These are phyloP conservation scores for apple (Malus domestica) DNA, from an alignment of 306 rosid genomes.

Conservation along the genomic window DNA sequence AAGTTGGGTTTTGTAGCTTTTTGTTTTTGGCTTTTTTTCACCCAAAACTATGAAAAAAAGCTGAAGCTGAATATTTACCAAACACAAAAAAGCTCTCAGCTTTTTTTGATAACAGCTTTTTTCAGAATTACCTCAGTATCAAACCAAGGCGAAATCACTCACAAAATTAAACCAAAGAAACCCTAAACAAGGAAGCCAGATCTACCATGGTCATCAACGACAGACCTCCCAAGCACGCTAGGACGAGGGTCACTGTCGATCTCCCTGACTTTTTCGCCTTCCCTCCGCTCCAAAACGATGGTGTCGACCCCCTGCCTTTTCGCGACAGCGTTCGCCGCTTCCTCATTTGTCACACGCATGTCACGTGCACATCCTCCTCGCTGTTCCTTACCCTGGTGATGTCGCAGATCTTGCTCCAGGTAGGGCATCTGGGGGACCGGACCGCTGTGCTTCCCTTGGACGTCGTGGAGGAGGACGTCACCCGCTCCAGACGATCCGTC, in stretches of 20 bases:
- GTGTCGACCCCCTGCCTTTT: slow-evolving; percentile 3
- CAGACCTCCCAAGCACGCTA: slow-evolving; percentile 11
- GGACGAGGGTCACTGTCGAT: slow-evolving; percentile 12
- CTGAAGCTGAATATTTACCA: no score
- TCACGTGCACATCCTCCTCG: slow-evolving; percentile 13
- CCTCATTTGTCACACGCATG: slow-evolving; percentile 21
- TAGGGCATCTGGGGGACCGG: neutral
- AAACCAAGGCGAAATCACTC: neutral
- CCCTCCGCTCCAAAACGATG: no score
- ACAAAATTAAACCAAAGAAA: neutral
- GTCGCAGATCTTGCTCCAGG: slow-evolving; percentile 13
- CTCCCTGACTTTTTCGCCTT: slow-evolving; percentile 5
- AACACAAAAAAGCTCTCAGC: no score
- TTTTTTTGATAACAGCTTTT: no score
- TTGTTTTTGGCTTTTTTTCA: no score
- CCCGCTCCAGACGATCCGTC: slow-evolving; percentile 21
- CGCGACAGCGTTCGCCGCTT: slow-evolving; percentile 12
- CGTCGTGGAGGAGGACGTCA: slow-evolving; percentile 34
- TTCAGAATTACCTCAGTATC: no score
- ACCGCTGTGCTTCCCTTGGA: slow-evolving; percentile 10
- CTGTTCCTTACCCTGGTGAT: slow-evolving; percentile 15
- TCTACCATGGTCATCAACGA: slow-evolving; percentile 19
- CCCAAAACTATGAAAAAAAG: no score
- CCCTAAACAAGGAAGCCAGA: neutral
- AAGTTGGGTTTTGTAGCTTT: no score